A percentile compares a stretch with the other conserved stretches of the same genome.
Evolutionary conservation across 805 yeast species (phyloP).

Genomic region (Priceomyces castillae): DNA sequence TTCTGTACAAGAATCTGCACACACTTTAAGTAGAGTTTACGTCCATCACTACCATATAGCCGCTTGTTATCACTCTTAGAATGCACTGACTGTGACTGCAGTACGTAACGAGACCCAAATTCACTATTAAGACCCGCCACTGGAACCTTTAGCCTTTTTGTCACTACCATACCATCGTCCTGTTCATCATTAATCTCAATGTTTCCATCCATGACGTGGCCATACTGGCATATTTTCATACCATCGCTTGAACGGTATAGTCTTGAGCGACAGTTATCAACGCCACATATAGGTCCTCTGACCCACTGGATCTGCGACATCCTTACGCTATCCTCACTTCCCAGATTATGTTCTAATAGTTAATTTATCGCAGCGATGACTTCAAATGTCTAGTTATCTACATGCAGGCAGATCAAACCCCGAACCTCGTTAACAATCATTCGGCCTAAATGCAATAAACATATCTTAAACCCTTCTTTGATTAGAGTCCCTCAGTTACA

Average conservation of each 20-base stretch:
- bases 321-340: not conserved
- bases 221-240: conserved; percentile 78
- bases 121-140: conserved; percentile 28
- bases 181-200: conserved; percentile 79
- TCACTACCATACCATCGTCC: conserved; percentile 51
- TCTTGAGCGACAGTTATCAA: conserved; percentile 81
- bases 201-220: conserved; percentile 84
- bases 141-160: conserved; percentile 54
- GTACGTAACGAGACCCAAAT: conserved; percentile 17
- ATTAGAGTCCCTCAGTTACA: too few relatives aligned
- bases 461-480: too few relatives aligned
- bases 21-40: conserved; percentile 41
- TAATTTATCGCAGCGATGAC: too few relatives aligned
- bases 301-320: conserved; percentile 37
- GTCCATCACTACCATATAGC: conserved; percentile 50
- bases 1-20: conserved; percentile 50
- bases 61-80: conserved; percentile 12
- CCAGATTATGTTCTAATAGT: too few relatives aligned
- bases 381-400: too few relatives aligned
- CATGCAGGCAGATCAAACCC: too few relatives aligned
- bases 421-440: too few relatives aligned
- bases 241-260: conserved; percentile 76
- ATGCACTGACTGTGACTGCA: conserved; percentile 19
- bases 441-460: too few relatives aligned
- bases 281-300: conserved; percentile 84